Base-by-base conservation (phyloP, 2,329 filamentous ascomycete genomes). In the Dothideomycetidae sp. region DNA sequence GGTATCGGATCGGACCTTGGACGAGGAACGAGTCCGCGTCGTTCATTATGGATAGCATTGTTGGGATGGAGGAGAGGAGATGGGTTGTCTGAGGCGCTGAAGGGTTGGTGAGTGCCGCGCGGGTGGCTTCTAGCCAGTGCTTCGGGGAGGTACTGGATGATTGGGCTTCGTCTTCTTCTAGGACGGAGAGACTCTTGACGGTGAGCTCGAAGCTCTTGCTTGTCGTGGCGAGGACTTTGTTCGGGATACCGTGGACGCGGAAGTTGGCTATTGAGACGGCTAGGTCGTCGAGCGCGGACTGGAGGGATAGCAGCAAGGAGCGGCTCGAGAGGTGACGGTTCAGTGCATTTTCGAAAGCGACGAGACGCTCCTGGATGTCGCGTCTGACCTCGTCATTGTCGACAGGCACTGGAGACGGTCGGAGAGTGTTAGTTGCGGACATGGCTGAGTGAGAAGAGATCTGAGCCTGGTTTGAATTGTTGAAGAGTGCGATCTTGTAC, bases 251-350 rank as follows among this genome's bases (percentile, higher is more conserved):
- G 11, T 32, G 14, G 5, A 11, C 13, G 28, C 33, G 13, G 10
- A 29, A 30, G 19, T 32, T 17, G 29, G 21, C 19, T 16, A 38
- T 31, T 13, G 9, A 38, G 16, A 18, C n/a, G n/a, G 26, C 19
- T 10, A 38, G 18, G 5, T 14, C 18, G 36, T 32, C 16, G 10
- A 33, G 10, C 3, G 16, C 13, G 17, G 29, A 30, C 9, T 15
- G 13, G 10, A 38, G 12, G 12, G 29, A 21, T 2, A 33, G 36
- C 7, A 38, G n/a, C 3, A 12, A 18, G 18, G n/a, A 15, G 29
- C 36, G 36, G 17, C n/a, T n/a, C 14, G 7, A 4, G 17, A 38
- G 10, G 29, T 38, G 31, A 11, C 16, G 31, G 5, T 32, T 15
- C n/a, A 38, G 26, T 3, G 26, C n/a, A 14, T 26, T 30, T 15